Conservation (phyloP, 192 early-diverging fungal species). For the Umbelopsis isabellina region DNA sequence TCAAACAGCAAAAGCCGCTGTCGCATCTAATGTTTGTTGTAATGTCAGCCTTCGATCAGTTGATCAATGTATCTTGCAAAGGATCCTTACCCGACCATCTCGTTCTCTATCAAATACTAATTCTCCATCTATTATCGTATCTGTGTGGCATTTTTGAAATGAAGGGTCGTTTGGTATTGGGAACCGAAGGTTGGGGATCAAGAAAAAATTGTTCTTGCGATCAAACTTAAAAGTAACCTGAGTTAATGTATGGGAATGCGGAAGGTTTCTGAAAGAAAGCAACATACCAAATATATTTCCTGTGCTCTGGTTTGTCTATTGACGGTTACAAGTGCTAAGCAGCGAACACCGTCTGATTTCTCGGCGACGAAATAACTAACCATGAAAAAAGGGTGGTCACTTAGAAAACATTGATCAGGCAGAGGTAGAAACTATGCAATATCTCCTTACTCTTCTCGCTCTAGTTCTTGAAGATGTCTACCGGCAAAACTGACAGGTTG, state of each 20-base stretch:
- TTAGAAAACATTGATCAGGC: not conserved
- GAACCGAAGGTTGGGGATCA: constrained; percentile 60
- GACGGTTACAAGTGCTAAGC: constrained; percentile 53
- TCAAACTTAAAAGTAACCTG: constrained; percentile 60
- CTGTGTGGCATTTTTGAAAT: constrained; percentile 53
- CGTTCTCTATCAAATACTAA: constrained; percentile 76
- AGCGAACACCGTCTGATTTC: constrained; percentile 81
- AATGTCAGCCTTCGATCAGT: not conserved
- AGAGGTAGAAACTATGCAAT: no score
- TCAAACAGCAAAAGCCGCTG: constrained; percentile 73
- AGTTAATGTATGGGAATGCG: not conserved
- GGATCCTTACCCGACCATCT: constrained; percentile 51
- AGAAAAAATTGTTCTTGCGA: constrained; percentile 86
- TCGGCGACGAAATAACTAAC: constrained; percentile 78
- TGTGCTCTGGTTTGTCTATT: constrained; percentile 40
- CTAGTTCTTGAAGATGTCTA: constrained; percentile 50
- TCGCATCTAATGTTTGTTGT: constrained; percentile 21
- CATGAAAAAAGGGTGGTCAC: not conserved
- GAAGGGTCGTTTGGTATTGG: constrained; percentile 52
- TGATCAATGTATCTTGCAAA: not conserved
- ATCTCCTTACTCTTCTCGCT: constrained; percentile 59
- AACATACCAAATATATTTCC: constrained; percentile 58
- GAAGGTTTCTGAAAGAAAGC: no score
- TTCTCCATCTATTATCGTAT: constrained; percentile 92
- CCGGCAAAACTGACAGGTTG: constrained; percentile 68